Conservation (phyloP, 805 yeast genomes). For the Suhomyces canberraensis region DNA sequence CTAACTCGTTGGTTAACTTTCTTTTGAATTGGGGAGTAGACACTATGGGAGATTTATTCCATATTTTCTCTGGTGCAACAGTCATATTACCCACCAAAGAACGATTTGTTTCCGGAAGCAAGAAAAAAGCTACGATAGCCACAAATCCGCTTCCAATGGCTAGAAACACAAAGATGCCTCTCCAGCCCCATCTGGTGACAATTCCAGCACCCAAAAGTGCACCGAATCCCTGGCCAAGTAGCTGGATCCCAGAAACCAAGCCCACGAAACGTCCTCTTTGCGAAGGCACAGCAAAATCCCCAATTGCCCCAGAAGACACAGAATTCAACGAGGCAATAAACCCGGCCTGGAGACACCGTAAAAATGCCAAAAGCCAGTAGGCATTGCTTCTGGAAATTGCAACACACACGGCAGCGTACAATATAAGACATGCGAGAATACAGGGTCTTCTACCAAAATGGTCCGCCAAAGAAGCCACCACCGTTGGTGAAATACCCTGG, state of each 20-base stretch:
- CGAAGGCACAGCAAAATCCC: conserved; percentile 63
- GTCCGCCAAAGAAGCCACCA: conserved; percentile 70
- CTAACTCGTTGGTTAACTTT: conserved; percentile 1
- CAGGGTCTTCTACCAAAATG: conserved; percentile 69
- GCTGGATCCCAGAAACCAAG: conserved; percentile 56
- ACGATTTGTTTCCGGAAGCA: conserved; percentile 75
- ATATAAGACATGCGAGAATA: conserved; percentile 48
- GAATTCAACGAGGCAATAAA: conserved; percentile 77
- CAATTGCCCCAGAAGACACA: conserved; percentile 65
- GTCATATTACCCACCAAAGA: conserved; percentile 74
- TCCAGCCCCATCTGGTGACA: conserved; percentile 47
- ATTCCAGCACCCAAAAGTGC: conserved; percentile 61
- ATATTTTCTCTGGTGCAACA: conserved; percentile 42
- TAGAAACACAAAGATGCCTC: conserved; percentile 74
- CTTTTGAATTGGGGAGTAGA: neutral
- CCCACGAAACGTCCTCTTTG: conserved; percentile 75
- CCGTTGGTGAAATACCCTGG: conserved; percentile 75
- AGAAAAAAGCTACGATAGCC: conserved; percentile 23
- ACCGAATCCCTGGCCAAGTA: conserved; percentile 75
- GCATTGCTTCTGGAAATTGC: conserved; percentile 60
- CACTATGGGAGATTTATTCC: conserved; percentile 47
- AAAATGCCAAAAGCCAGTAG: conserved; percentile 59
- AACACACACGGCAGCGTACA: conserved; percentile 59
- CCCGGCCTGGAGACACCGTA: conserved; percentile 74
- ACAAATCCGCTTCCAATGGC: conserved; percentile 59